These are phyloP conservation scores for Coniella lustricola DNA, from an alignment of 2,329 filamentous ascomycete genomes.

Conservation along the genomic window DNA sequence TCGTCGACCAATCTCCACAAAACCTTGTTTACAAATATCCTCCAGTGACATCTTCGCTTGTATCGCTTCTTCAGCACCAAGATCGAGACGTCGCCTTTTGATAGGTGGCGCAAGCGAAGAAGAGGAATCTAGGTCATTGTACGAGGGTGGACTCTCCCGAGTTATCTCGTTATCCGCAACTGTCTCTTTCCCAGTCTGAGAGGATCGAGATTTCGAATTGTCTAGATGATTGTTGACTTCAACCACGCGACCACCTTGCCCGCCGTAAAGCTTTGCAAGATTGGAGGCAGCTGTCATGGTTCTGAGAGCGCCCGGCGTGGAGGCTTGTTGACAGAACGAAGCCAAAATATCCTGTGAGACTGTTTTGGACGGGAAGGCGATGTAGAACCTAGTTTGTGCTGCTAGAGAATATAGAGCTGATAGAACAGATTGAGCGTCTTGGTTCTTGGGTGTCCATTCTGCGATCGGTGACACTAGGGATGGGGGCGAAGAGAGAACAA, in stretches of 20 bases:
- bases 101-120: not conserved
- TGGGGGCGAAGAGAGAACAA: not conserved
- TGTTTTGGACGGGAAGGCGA: slow-evolving; percentile 3
- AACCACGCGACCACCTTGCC: slow-evolving; percentile 9
- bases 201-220: not conserved
- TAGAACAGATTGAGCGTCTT: slow-evolving; percentile 1
- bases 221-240: not conserved
- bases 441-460: slow-evolving; percentile 5
- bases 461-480: slow-evolving; percentile 8
- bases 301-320: not conserved
- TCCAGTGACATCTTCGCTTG: slow-evolving; percentile 2
- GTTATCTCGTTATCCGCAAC: not conserved
- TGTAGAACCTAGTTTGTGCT: not conserved
- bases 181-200: not conserved
- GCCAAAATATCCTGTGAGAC: slow-evolving; percentile 1
- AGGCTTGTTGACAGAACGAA: slow-evolving; percentile 5
- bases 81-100: slow-evolving; percentile 10
- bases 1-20: slow-evolving; percentile 11
- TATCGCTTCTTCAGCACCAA: not conserved
- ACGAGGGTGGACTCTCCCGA: slow-evolving; percentile 7
- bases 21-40: slow-evolving; percentile 13
- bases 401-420: slow-evolving; percentile 3
- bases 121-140: slow-evolving; percentile 3
- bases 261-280: slow-evolving; percentile 9
- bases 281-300: slow-evolving; percentile 5